These are phyloP conservation scores for Hypoxylon sp. DNA, from an alignment of 2,329 filamentous ascomycete genomes.

Conservation along the genomic window DNA sequence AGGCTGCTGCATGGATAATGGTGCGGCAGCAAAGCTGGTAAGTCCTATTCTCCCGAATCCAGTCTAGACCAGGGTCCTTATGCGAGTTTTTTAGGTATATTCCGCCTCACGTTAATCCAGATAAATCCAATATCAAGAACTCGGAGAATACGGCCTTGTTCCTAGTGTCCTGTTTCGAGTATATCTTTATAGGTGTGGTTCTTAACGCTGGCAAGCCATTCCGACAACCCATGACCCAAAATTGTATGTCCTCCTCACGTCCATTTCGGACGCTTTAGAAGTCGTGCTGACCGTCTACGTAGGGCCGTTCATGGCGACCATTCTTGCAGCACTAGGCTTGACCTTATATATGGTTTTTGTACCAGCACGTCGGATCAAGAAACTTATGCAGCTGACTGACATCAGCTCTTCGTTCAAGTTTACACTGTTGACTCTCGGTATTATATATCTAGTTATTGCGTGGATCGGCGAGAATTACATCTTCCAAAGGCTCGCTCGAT, in stretches of 20 bases:
- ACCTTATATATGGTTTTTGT: constrained; percentile 85
- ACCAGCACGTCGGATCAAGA: constrained; percentile 76
- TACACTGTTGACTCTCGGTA: constrained; percentile 79
- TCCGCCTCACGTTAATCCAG: constrained; percentile 80
- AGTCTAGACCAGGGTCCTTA: constrained; percentile 12
- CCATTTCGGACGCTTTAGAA: not conserved
- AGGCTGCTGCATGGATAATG: constrained; percentile 79
- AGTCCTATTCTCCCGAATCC: constrained; percentile 49
- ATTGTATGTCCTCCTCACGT: constrained; percentile 70
- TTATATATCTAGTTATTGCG: constrained; percentile 76
- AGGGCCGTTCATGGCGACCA: constrained; percentile 89
- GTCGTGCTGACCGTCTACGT: constrained; percentile 46
- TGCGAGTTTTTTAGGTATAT: constrained; percentile 72
- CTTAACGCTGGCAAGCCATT: constrained; percentile 94
- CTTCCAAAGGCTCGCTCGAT: constrained; percentile 77
- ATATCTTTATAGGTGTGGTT: constrained; percentile 90
- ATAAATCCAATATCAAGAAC: constrained; percentile 89
- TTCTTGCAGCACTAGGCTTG: constrained; percentile 76
- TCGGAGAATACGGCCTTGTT: constrained; percentile 95
- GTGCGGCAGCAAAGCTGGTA: constrained; percentile 87
- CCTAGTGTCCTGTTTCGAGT: constrained; percentile 92
- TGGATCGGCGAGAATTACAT: constrained; percentile 80
- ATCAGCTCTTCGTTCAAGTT: constrained; percentile 80
- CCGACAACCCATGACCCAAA: constrained; percentile 82
- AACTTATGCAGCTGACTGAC: constrained; percentile 87